These are phyloP conservation scores for Populus ilicifolia DNA, from an alignment of 345 rosid species.

Conservation along the genomic window DNA sequence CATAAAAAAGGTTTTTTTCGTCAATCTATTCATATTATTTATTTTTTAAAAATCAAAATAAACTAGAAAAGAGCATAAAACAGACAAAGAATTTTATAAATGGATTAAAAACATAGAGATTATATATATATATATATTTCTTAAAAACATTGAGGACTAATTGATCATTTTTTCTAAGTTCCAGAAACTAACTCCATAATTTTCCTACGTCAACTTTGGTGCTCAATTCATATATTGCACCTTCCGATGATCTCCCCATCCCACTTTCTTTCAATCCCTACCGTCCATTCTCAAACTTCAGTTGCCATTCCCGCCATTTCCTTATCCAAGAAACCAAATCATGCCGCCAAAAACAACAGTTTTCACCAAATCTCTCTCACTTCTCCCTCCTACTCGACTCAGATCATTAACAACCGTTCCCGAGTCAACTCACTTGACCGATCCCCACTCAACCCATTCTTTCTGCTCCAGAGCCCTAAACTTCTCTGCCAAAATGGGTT, in stretches of 20 bases:
- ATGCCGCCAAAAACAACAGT: background rate
- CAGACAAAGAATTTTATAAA: too few relatives aligned
- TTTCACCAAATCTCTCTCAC: background rate
- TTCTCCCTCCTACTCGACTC: constrained; percentile 2
- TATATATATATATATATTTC: too few relatives aligned
- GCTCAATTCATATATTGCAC: too few relatives aligned
- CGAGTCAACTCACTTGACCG: background rate
- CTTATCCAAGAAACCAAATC: background rate
- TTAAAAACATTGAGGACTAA: too few relatives aligned
- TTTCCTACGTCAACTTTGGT: too few relatives aligned
- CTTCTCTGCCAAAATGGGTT: constrained; percentile 30
- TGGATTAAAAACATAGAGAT: too few relatives aligned
- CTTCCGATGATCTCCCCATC: constrained; percentile 17
- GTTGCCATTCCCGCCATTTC: constrained; percentile 17
- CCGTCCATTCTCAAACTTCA: constrained; percentile 33
- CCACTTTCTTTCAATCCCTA: constrained; percentile 12
- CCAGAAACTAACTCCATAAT: too few relatives aligned
- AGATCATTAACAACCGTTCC: background rate
- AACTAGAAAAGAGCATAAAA: too few relatives aligned
- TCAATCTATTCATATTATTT: too few relatives aligned
- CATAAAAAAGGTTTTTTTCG: too few relatives aligned
- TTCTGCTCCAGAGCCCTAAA: constrained; percentile 33
- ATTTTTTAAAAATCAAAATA: too few relatives aligned
- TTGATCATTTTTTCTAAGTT: too few relatives aligned
- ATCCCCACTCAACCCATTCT: background rate